Evolutionary conservation across 805 yeast species (phyloP), one percentile per base, ranked within the genome.

Genomic region (Maudiozyma barnettii): DNA sequence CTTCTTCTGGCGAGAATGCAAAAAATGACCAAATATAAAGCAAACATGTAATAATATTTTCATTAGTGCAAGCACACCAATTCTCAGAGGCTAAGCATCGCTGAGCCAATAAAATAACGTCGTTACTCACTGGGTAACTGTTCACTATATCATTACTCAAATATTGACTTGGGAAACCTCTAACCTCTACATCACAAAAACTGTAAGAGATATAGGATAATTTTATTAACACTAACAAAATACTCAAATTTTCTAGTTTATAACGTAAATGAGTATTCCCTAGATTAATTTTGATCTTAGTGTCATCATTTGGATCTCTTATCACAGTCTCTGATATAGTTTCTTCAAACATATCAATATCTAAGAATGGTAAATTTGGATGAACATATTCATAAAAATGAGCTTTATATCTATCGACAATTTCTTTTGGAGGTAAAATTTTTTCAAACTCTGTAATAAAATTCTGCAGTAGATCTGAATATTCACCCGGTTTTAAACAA

Each of bases 1-100:
- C 65, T 49, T 62, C 62, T 42, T 64, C 67, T 1, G 69, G 67
- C 1, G 69, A 59, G 44, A 61, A 57, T 12, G 57, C 65, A 31
- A 58, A 58, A 39, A 57, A 60, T 13, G 65, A 51, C 69, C 69
- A 64, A 29, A 62, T 54, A 41, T 60, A 64, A 40, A 61, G 51
- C 31, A 60, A 48, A 43, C 63, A 64, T 9, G 60, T 55, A 18
- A 59, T 49, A 19, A 55, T 57, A 41, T 58, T 64, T 53, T 64
- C 69, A 30, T 61, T 64, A 0, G 67, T 60, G 39, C 64, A 59
- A 14, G 60, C 58, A 44, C 58, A 57, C 43, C 59, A 50, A 47
- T 64, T 62, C 39, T 63, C 65, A 2, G 59, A 53, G 1, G 63
- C 56, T 39, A 65, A 45, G 23, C 60, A 51, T 18, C 56, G 50